phyloP scores from a whole-genome alignment of 1,284 basidiomycete species.

The Apiotrichum brassicae region DNA sequence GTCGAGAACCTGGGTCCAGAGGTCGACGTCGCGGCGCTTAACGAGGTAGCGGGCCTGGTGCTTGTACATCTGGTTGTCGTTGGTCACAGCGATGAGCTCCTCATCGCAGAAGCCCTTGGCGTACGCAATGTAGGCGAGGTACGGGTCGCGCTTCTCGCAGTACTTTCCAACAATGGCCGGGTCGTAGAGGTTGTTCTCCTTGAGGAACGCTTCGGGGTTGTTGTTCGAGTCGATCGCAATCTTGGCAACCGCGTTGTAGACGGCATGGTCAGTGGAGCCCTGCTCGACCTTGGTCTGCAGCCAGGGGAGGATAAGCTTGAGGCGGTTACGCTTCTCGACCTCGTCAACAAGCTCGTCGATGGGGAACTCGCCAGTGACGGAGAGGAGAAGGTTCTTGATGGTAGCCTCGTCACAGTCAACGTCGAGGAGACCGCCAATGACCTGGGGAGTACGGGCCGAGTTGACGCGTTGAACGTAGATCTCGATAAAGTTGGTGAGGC shows the following conservation, averaged over 20 bases:
- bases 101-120: conserved; percentile 99
- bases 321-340: conserved; percentile 90
- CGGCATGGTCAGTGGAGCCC: conserved; percentile 83
- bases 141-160: conserved; percentile 98
- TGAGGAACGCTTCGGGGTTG: conserved; percentile 95
- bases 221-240: conserved; percentile 98
- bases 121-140: conserved; percentile 98
- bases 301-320: conserved; percentile 97
- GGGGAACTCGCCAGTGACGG: conserved; percentile 94
- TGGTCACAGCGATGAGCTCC: conserved; percentile 93
- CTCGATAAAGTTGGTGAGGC: conserved; percentile 94
- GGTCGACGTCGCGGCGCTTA: conserved; percentile 88
- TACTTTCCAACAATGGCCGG: conserved; percentile 96
- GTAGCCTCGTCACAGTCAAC: conserved; percentile 97
- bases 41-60: conserved; percentile 98
- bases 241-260: conserved; percentile 97
- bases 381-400: conserved; percentile 88
- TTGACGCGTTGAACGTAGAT: conserved; percentile 99
- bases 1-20: conserved; percentile 92
- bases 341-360: conserved; percentile 97
- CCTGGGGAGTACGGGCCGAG: conserved; percentile 95
- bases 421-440: conserved; percentile 92
- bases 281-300: conserved; percentile 86
- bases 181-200: conserved; percentile 95
- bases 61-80: conserved; percentile 99